Conservation (phyloP, 2,329 filamentous ascomycete species). For the Arthroderma sp. region DNA sequence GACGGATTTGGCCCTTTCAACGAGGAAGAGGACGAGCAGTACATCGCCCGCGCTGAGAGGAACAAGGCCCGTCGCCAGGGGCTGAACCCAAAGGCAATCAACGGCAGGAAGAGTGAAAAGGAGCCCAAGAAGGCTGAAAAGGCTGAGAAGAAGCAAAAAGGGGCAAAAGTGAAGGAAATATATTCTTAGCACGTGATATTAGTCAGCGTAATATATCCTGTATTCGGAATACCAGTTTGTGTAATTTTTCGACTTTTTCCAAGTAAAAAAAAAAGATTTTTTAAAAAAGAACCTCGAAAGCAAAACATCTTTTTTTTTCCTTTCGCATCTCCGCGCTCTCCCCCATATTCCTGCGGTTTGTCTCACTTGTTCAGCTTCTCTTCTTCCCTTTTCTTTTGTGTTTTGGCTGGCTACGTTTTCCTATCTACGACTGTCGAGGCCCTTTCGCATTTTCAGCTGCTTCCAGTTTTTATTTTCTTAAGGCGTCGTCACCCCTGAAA, state of each 20-base stretch:
- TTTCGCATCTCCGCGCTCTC: neutral
- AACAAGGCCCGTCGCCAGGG: slow-evolving; percentile 64
- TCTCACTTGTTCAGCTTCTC: neutral
- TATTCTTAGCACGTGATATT: neutral
- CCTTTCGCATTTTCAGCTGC: neutral
- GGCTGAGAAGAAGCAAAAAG: slow-evolving; percentile 12
- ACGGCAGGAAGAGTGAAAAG: slow-evolving; percentile 7
- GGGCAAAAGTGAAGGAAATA: neutral
- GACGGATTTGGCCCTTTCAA: slow-evolving; percentile 60
- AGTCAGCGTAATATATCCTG: slow-evolving; percentile 1
- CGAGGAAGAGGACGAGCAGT: slow-evolving; percentile 58
- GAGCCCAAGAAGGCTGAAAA: slow-evolving; percentile 16
- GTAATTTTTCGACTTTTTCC: slow-evolving; percentile 1
- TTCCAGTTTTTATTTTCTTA: too few relatives aligned
- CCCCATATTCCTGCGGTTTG: neutral
- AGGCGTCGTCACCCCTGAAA: slow-evolving; percentile 2
- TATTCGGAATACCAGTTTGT: neutral
- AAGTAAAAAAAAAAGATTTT: neutral
- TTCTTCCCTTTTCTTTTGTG: neutral
- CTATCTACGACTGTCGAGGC: neutral
- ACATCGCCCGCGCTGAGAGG: slow-evolving; percentile 61
- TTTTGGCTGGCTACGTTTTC: neutral
- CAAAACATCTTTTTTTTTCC: neutral
- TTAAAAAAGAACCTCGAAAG: too few relatives aligned
- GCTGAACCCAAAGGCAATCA: slow-evolving; percentile 53